Evolutionary conservation across 805 yeast genomes (phyloP).

Genomic region (Candida vartiovaarae): DNA sequence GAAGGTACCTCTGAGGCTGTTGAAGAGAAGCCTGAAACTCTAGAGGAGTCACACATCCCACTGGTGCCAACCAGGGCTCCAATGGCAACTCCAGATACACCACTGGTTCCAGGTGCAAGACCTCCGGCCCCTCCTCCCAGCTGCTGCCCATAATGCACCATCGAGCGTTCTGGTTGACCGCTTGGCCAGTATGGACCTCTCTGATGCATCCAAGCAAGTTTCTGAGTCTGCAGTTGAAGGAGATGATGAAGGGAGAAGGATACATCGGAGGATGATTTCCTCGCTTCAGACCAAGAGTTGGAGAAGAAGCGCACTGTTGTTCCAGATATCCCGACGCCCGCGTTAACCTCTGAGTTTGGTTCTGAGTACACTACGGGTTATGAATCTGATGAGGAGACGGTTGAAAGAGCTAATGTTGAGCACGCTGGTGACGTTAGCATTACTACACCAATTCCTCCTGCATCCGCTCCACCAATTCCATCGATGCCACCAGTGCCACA

Average conservation of each 20-base stretch:
- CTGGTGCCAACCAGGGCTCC: background rate
- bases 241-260: constrained; percentile 25
- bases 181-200: constrained; percentile 11
- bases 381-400: constrained; percentile 57
- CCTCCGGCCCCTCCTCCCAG: background rate
- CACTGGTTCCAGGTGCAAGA: background rate
- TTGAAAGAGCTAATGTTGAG: constrained; percentile 16
- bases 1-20: background rate
- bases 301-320: constrained; percentile 13
- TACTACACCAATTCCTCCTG: too few species aligned
- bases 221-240: constrained; percentile 25
- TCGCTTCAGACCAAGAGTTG: constrained; percentile 15
- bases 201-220: constrained; percentile 3
- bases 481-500: constrained; percentile 1
- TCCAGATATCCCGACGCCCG: constrained; percentile 6
- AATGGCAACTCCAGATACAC: background rate
- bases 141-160: constrained; percentile 1
- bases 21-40: background rate
- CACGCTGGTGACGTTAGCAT: too few species aligned
- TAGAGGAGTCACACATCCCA: background rate
- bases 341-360: constrained; percentile 11
- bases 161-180: constrained; percentile 11
- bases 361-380: constrained; percentile 47
- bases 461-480: constrained; percentile 16
- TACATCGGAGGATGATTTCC: constrained; percentile 18